These are phyloP conservation scores for Balamuthia mandrillaris DNA, from an alignment of 208 protist genomes.

Conservation along the genomic window DNA sequence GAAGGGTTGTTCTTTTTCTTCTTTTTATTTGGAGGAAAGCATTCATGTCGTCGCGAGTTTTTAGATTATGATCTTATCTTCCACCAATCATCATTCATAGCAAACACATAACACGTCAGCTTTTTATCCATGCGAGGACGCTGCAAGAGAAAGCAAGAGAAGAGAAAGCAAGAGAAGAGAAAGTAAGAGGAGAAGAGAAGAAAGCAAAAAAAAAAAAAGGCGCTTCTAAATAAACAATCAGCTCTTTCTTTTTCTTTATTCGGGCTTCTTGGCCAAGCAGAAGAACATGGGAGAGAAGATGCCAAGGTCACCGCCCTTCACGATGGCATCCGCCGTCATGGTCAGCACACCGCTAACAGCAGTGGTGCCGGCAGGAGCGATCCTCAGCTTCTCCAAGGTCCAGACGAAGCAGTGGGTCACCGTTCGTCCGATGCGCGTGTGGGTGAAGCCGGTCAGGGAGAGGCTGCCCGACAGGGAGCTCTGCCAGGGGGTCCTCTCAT, in stretches of 20 bases:
- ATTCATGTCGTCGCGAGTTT: no score
- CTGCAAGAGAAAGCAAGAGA: not conserved
- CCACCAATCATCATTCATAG: not conserved
- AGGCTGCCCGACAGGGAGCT: constrained; percentile 76
- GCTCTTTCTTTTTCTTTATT: not conserved
- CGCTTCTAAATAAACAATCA: no score
- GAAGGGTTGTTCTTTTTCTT: no score
- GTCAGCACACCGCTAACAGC: constrained; percentile 83
- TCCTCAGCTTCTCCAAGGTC: constrained; percentile 72
- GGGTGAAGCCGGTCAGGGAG: constrained; percentile 61
- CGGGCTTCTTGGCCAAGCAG: constrained; percentile 82
- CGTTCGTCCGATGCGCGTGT: constrained; percentile 79
- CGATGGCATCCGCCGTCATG: constrained; percentile 81
- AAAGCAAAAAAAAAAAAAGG: not conserved
- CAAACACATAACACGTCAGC: not conserved
- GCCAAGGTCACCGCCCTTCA: constrained; percentile 79
- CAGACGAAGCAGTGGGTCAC: constrained; percentile 78
- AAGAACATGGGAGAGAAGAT: constrained; percentile 91
- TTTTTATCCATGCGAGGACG: not conserved
- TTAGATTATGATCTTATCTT: not conserved
- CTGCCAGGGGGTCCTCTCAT: constrained; percentile 78
- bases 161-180: not conserved
- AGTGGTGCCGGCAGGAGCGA: constrained; percentile 68
- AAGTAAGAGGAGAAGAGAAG: not conserved
- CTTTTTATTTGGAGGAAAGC: no score